Conservation (phyloP, 1,284 basidiomycete species). For the Tylopilus sp. region DNA sequence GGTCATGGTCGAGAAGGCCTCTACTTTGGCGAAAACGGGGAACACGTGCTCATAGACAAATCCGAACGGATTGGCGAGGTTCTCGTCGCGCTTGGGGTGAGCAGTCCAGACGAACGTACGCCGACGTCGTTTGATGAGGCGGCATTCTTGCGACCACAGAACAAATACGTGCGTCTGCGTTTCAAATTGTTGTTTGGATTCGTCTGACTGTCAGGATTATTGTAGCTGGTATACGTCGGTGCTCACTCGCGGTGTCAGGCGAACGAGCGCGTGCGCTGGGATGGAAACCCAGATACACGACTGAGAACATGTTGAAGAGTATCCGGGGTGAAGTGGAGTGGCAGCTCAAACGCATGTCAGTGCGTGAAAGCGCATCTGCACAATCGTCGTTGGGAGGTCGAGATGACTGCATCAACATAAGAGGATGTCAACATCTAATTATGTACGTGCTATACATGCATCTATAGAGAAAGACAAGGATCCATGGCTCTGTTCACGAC, state of each 20-base stretch:
- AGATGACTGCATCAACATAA: too few relatives aligned
- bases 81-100: conserved; percentile 28
- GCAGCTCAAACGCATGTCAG: too few relatives aligned
- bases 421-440: too few relatives aligned
- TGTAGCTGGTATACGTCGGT: conserved; percentile 44
- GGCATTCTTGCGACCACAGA: conserved; percentile 33
- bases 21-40: conserved; percentile 49
- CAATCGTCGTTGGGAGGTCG: too few relatives aligned
- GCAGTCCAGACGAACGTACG: conserved; percentile 14
- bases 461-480: too few relatives aligned
- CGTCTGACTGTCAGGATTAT: too few relatives aligned
- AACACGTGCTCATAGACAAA: conserved; percentile 36
- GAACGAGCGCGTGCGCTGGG: conserved; percentile 51
- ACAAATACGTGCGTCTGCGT: conserved; percentile 20
- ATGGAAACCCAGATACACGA: conserved; percentile 50
- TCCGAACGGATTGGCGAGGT: conserved; percentile 23
- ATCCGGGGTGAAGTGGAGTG: too few relatives aligned
- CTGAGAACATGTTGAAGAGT: conserved; percentile 43
- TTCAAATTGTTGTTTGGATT: too few relatives aligned
- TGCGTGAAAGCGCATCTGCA: too few relatives aligned
- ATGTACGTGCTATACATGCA: too few relatives aligned
- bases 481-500: too few relatives aligned
- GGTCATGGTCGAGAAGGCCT: conserved; percentile 47
- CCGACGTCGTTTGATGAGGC: conserved; percentile 35
- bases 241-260: conserved; percentile 52